Conservation (phyloP, 148 eudicot genomes). For the Suaeda aralocaspica region DNA sequence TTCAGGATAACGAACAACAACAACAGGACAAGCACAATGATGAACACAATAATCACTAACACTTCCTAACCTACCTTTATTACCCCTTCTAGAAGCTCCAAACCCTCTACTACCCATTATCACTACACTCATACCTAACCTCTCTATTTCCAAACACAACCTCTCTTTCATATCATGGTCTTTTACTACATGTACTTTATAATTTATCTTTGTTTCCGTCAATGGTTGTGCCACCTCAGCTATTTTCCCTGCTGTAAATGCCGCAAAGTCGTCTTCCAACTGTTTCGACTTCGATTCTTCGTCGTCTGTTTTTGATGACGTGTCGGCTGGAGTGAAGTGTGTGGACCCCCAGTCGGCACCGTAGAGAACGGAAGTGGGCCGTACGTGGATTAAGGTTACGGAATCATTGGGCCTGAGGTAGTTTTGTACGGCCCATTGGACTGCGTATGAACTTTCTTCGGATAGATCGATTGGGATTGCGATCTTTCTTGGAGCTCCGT, state of each 20-base stretch:
- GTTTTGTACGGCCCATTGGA: slow-evolving; percentile 60
- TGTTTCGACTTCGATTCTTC: slow-evolving; percentile 24
- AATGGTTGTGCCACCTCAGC: slow-evolving; percentile 43
- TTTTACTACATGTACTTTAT: slow-evolving; percentile 47
- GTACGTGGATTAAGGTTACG: slow-evolving; percentile 65
- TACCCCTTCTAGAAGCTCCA: slow-evolving; percentile 38
- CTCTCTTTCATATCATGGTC: slow-evolving; percentile 69
- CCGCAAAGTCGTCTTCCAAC: slow-evolving; percentile 47
- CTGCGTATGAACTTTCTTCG: slow-evolving; percentile 69
- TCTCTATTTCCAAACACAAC: slow-evolving; percentile 60
- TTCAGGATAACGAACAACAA: slow-evolving; percentile 49
- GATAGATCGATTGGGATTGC: slow-evolving; percentile 68
- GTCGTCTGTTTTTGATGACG: not conserved
- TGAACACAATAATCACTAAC: slow-evolving; percentile 74
- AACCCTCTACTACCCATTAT: slow-evolving; percentile 68
- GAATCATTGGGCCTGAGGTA: slow-evolving; percentile 65
- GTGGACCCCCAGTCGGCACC: slow-evolving; percentile 82
- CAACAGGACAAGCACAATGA: slow-evolving; percentile 66
- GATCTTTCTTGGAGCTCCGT: slow-evolving; percentile 34
- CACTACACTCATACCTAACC: slow-evolving; percentile 53
- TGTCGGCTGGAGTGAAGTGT: slow-evolving; percentile 24
- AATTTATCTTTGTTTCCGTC: slow-evolving; percentile 35
- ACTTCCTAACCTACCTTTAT: slow-evolving; percentile 50
- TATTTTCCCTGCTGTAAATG: slow-evolving; percentile 39
- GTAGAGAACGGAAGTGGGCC: slow-evolving; percentile 65